These are phyloP conservation scores for Dryas alaskensis DNA, from an alignment of 306 rosid genomes.

Conservation along the genomic window DNA sequence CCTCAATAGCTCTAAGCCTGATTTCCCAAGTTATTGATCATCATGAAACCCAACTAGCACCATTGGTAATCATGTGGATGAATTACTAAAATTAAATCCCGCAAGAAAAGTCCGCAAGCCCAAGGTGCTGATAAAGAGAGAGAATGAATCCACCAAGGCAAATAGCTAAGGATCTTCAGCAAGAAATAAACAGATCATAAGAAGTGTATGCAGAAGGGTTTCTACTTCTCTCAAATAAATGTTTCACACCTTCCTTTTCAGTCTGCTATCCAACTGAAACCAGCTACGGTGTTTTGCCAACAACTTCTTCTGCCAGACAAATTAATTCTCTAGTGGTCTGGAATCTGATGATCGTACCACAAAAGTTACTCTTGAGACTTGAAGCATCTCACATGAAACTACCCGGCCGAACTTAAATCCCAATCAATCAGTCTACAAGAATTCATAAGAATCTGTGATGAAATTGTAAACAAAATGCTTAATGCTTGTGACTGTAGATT, in stretches of 20 bases:
- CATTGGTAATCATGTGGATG: conserved; percentile 16
- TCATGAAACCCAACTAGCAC: conserved; percentile 24
- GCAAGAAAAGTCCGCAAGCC: not conserved
- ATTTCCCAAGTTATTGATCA: conserved; percentile 32
- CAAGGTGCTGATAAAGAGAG: not conserved
- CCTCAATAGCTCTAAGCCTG: conserved; percentile 30
- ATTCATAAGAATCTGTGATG: not conserved
- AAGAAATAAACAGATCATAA: conserved; percentile 4
- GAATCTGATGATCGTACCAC: conserved; percentile 31
- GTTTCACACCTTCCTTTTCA: conserved; percentile 29
- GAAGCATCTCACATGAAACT: conserved; percentile 24
- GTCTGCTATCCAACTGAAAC: conserved; percentile 22
- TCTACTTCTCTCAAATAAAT: conserved; percentile 19
- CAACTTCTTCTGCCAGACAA: conserved; percentile 9
- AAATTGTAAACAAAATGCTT: conserved; percentile 4
- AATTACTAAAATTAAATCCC: not conserved
- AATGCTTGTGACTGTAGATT: conserved; percentile 2
- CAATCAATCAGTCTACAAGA: conserved; percentile 23
- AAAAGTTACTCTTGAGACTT: conserved; percentile 35
- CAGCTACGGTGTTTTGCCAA: conserved; percentile 26
- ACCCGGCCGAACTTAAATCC: conserved; percentile 30
- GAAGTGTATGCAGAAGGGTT: not conserved
- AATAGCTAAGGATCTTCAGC: conserved; percentile 19
- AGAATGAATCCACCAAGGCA: conserved; percentile 9
- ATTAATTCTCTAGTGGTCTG: not conserved